Evolutionary conservation across 2,329 filamentous ascomycete species (phyloP).

Genomic region (Neoarthrinium moseri): DNA sequence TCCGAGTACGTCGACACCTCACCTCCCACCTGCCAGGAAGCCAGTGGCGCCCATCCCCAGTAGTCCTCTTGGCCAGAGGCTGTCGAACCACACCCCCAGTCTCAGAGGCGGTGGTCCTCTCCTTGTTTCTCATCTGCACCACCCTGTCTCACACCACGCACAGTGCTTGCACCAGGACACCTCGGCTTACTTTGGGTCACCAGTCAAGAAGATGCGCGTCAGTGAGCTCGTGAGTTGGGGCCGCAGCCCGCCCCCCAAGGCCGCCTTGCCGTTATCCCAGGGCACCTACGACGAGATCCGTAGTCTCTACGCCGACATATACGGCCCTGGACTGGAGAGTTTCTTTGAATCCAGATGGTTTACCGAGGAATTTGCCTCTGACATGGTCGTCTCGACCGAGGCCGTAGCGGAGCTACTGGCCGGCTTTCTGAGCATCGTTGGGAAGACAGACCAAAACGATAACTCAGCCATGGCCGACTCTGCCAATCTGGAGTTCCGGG

Average conservation of each 20-base stretch:
- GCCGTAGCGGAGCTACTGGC: slow-evolving; percentile 65
- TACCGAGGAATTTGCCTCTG: slow-evolving; percentile 42
- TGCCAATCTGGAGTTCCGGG: slow-evolving; percentile 53
- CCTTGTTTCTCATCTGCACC: slow-evolving; percentile 27
- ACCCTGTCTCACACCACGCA: slow-evolving; percentile 24
- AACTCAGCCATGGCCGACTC: slow-evolving; percentile 52
- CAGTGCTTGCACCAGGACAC: slow-evolving; percentile 27
- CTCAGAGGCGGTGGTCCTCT: slow-evolving; percentile 51
- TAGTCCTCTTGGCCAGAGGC: slow-evolving; percentile 23
- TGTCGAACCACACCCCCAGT: slow-evolving; percentile 38
- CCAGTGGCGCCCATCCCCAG: slow-evolving; percentile 18
- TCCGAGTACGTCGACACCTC: slow-evolving; percentile 34
- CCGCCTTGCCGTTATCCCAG: slow-evolving; percentile 49
- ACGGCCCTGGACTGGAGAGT: slow-evolving; percentile 70
- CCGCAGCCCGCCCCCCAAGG: slow-evolving; percentile 57
- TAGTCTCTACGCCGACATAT: slow-evolving; percentile 72
- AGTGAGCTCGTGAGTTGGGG: slow-evolving; percentile 68
- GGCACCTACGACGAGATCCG: slow-evolving; percentile 64
- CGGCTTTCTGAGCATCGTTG: slow-evolving; percentile 58
- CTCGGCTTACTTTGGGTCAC: slow-evolving; percentile 41
- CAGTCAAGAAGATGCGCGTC: slow-evolving; percentile 68
- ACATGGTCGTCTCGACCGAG: slow-evolving; percentile 50
- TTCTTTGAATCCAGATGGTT: slow-evolving; percentile 88
- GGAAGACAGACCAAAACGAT: slow-evolving; percentile 47
- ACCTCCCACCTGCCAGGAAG: slow-evolving; percentile 26